A percentile compares a stretch with the other conserved stretches of the same genome.
Evolutionary conservation across 2,329 filamentous ascomycete genomes (phyloP).

Genomic region (Fusarium aywerte): DNA sequence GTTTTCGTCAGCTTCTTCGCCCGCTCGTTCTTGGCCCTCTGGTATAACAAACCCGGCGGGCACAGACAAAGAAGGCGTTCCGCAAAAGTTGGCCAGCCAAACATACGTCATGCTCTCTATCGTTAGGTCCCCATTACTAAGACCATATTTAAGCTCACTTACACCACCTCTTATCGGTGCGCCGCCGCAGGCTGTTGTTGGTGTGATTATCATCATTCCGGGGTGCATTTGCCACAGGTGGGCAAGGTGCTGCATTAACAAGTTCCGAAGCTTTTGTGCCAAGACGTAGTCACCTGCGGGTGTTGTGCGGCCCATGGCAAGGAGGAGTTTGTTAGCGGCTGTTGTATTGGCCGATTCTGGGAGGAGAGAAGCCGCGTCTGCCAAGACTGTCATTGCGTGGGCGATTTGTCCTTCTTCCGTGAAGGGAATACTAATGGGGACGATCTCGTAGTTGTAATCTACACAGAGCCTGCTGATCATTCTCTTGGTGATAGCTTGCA

Average conservation of each 20-base stretch:
- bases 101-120: conserved; percentile 61
- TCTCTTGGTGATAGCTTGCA: conserved; percentile 54
- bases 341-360: conserved; percentile 62
- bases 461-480: conserved; percentile 65
- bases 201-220: conserved; percentile 76
- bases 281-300: conserved; percentile 73
- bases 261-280: conserved; percentile 73
- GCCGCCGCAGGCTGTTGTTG: conserved; percentile 66
- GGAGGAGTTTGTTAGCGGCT: conserved; percentile 71
- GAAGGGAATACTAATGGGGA: conserved; percentile 68
- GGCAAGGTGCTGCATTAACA: conserved; percentile 77
- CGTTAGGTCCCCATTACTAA: conserved; percentile 59
- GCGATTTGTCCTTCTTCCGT: conserved; percentile 73
- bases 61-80: conserved; percentile 57
- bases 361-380: conserved; percentile 64
- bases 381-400: conserved; percentile 79
- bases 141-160: conserved; percentile 53
- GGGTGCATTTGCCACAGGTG: conserved; percentile 72
- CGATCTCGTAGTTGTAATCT: conserved; percentile 62
- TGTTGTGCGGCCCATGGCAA: conserved; percentile 73
- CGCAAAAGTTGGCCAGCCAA: conserved; percentile 63
- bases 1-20: conserved; percentile 47
- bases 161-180: conserved; percentile 53
- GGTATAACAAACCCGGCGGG: conserved; percentile 59
- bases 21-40: conserved; percentile 46